Percentiles rank a stretch among this genome's conserved stretches.
phyloP scores from a whole-genome alignment of 345 rosid genomes.

The Moringa oleifera region DNA sequence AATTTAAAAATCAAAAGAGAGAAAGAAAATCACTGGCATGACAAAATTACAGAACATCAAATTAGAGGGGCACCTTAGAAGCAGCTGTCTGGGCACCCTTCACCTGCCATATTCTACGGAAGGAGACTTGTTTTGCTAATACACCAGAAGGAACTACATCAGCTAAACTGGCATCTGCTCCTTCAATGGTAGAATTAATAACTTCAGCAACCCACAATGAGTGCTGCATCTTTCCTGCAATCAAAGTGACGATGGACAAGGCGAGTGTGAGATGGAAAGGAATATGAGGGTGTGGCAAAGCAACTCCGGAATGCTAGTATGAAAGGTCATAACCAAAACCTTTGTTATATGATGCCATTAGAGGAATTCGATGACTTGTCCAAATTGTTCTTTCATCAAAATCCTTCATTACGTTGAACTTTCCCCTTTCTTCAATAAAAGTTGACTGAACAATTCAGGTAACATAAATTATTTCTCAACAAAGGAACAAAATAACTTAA shows the following conservation, averaged over 20 bases:
- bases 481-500: neutral
- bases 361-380: constrained; percentile 75
- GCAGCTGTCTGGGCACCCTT: constrained; percentile 84
- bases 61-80: constrained; percentile 51
- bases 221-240: constrained; percentile 90
- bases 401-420: constrained; percentile 65
- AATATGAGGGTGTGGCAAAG: neutral
- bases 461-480: neutral
- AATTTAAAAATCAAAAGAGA: no score
- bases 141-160: constrained; percentile 45
- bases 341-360: constrained; percentile 85
- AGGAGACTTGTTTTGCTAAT: constrained; percentile 50
- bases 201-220: constrained; percentile 85
- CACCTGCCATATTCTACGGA: constrained; percentile 93
- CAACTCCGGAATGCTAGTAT: neutral
- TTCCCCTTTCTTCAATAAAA: constrained; percentile 87
- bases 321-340: constrained; percentile 36
- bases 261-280: constrained; percentile 7
- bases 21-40: neutral
- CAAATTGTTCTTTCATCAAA: constrained; percentile 91
- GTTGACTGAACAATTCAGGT: constrained; percentile 42
- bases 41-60: constrained; percentile 5
- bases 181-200: constrained; percentile 50
- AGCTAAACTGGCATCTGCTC: constrained; percentile 28
- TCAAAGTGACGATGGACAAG: constrained; percentile 12